Base-by-base conservation (phyloP, 345 rosid genomes). In the Triadica sebifera region DNA sequence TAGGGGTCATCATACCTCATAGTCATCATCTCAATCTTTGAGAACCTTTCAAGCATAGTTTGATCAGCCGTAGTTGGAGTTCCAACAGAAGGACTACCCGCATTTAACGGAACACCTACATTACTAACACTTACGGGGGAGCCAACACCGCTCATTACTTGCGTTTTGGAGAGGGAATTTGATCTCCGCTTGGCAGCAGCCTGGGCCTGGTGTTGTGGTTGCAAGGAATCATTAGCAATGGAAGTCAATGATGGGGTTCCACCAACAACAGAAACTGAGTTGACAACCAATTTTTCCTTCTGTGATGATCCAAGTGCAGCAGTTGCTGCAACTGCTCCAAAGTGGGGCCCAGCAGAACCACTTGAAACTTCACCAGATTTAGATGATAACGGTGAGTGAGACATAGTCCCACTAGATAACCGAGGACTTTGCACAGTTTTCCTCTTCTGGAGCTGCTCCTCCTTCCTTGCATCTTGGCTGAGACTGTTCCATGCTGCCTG, bases 361-460 rank as follows among this genome's bases (percentile, higher is more conserved):
- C 88, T 89, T 60, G 99, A 95, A 80, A 93, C 90, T 76, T 95
- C 98, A 57, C 98, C 99, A 70, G 99, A 93, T 87, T 89, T 95
- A 70, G 98, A 90, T 60, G 99, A 93, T 71, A 89, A 81, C 58
- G 99, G 98, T 69, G 99, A 93, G 60, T 93, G 99, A 74, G 92
- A 87, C 79, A 89, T 81, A 62, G 88, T 85, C 73, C 98, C 98
- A 60, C 87, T 73, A 37, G 98, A 90, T 78, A 93, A 69, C 51
- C 92, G 86, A 24, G 99, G 98, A 83, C 99, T 95, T 78, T 91
- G 99, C 55, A 79, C 90, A 6, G 90, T 61, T 83, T 93, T 85
- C 84, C 98, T 88, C 83, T 87, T 88, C 67, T 82, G 87, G 78
- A 85, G 81, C 43, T 84, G 98, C 39, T 95, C 97, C 79, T 91